phyloP scores from a whole-genome alignment of 345 rosid species.

The Zanthoxylum bungeanum region DNA sequence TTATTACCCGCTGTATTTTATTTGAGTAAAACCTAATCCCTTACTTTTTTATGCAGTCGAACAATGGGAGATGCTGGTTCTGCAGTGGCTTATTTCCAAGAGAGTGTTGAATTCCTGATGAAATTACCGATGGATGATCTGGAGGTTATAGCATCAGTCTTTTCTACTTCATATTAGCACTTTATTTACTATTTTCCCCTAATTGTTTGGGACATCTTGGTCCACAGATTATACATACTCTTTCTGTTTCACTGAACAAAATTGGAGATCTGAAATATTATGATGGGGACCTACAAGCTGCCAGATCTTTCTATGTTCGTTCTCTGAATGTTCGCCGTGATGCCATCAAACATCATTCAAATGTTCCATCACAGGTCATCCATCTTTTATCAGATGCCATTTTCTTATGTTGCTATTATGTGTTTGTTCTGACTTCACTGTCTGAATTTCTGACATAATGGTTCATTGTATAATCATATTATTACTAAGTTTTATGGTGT shows the following conservation, averaged over 20 bases:
- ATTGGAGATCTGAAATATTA: conserved; percentile 95
- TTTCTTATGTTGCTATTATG: background rate
- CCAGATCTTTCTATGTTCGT: conserved; percentile 72
- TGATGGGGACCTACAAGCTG: conserved; percentile 74
- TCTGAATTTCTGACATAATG: background rate
- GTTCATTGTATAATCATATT: background rate
- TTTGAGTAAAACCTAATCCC: background rate
- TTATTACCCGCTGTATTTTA: background rate
- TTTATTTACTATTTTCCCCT: background rate
- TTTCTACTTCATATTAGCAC: background rate
- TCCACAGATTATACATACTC: conserved; percentile 77
- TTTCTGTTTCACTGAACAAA: conserved; percentile 94
- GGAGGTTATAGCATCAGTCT: conserved; percentile 52
- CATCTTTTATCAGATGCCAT: background rate
- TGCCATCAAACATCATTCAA: conserved; percentile 54
- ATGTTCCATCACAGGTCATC: conserved; percentile 75
- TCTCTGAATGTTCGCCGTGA: conserved; percentile 76
- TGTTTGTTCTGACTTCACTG: background rate
- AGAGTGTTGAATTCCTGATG: conserved; percentile 77
- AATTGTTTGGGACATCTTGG: conserved; percentile 5
- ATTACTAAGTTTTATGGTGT: background rate
- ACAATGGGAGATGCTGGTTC: conserved; percentile 76
- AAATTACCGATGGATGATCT: conserved; percentile 69
- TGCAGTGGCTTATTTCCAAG: conserved; percentile 80
- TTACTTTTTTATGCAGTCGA: conserved; percentile 54